These are phyloP conservation scores for Filosporella fistucella DNA, from an alignment of 495 filamentous ascomycete species.

Conservation along the genomic window DNA sequence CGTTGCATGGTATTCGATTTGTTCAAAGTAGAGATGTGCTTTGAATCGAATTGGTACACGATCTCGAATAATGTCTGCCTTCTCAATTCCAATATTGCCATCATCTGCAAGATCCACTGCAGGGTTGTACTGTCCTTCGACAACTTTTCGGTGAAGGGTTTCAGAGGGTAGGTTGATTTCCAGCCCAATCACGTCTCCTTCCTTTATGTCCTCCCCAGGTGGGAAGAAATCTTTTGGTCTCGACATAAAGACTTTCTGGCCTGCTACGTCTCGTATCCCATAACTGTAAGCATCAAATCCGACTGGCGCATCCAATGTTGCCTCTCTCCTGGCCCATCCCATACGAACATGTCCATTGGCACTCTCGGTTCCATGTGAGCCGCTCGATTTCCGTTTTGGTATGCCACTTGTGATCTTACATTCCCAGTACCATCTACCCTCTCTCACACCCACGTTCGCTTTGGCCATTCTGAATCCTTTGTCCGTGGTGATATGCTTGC, in stretches of 20 bases:
- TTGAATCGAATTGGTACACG: constrained; percentile 93
- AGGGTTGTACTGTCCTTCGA: constrained; percentile 80
- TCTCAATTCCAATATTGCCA: constrained; percentile 29
- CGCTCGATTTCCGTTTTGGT: constrained; percentile 28
- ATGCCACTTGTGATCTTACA: constrained; percentile 73
- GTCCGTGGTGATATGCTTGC: constrained; percentile 62
- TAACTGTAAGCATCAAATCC: constrained; percentile 97
- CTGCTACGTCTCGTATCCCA: constrained; percentile 80
- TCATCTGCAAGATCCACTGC: constrained; percentile 67
- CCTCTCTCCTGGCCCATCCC: constrained; percentile 87
- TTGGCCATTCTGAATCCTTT: constrained; percentile 81
- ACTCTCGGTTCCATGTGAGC: constrained; percentile 17
- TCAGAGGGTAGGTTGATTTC: constrained; percentile 88
- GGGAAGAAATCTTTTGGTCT: constrained; percentile 85
- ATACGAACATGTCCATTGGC: constrained; percentile 75
- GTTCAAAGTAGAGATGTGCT: constrained; percentile 88
- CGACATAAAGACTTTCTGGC: constrained; percentile 91
- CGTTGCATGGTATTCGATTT: constrained; percentile 82
- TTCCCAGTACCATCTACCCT: constrained; percentile 92
- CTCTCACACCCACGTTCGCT: constrained; percentile 86
- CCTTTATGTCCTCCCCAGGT: constrained; percentile 58
- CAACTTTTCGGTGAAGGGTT: constrained; percentile 79
- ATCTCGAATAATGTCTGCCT: constrained; percentile 82
- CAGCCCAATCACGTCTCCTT: constrained; percentile 93
- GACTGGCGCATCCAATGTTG: constrained; percentile 85